Percentiles rank a stretch among this genome's conserved stretches.
Conservation (phyloP, 108 stramenopile genomes). For the Fragilaria radians region DNA sequence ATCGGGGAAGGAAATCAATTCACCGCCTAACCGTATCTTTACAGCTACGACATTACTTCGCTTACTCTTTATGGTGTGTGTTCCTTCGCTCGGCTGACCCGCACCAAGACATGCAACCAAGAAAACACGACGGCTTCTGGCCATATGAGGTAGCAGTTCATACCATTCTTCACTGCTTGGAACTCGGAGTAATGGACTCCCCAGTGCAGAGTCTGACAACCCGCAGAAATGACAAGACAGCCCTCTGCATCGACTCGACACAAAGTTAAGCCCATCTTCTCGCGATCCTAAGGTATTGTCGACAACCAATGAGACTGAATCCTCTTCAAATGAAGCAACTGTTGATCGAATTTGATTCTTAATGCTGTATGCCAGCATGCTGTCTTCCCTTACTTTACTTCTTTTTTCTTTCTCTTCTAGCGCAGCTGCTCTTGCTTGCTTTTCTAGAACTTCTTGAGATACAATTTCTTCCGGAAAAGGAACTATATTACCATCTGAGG, state of each 20-base stretch:
- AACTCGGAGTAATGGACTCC: conserved; percentile 68
- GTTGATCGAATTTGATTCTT: conserved; percentile 57
- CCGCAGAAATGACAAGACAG: conserved; percentile 66
- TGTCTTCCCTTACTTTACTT: conserved; percentile 62
- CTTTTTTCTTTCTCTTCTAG: conserved; percentile 49
- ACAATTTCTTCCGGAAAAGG: conserved; percentile 25
- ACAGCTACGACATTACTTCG: conserved; percentile 30
- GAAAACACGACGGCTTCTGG: conserved; percentile 35
- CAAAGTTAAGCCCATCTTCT: conserved; percentile 37
- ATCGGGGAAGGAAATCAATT: conserved; percentile 43
- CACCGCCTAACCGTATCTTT: conserved; percentile 60
- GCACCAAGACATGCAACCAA: conserved; percentile 52
- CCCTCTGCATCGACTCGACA: conserved; percentile 47
- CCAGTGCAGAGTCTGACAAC: conserved; percentile 64
- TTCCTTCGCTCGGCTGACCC: neutral
- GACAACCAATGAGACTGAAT: conserved; percentile 53
- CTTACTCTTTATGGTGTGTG: conserved; percentile 3
- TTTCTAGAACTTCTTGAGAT: conserved; percentile 35
- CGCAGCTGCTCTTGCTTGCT: conserved; percentile 33
- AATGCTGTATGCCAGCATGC: conserved; percentile 53
- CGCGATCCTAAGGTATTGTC: conserved; percentile 46
- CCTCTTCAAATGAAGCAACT: conserved; percentile 75
- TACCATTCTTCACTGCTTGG: conserved; percentile 73
- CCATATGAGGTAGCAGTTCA: conserved; percentile 46
- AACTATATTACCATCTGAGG: conserved; percentile 4